A percentile compares a stretch with the other conserved stretches of the same genome.
Evolutionary conservation across 371 early-diverging fungal genomes (phyloP).

Genomic region (Batkoa obscura): DNA sequence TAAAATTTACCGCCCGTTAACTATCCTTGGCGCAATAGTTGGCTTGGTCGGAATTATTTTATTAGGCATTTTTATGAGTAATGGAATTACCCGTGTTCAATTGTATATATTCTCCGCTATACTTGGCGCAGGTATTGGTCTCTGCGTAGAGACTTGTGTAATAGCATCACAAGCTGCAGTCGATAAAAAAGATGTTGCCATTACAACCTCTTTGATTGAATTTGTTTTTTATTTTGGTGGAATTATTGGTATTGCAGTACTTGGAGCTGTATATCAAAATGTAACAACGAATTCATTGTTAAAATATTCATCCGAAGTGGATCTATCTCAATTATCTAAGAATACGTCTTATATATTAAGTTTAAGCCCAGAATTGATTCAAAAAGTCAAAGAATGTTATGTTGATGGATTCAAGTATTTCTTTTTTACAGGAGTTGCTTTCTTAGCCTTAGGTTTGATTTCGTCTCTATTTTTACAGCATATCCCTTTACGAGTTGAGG

Average conservation of each 20-base stretch:
- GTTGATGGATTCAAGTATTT: conserved; percentile 2
- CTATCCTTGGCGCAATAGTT: conserved; percentile 18
- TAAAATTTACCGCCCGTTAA: conserved; percentile 17
- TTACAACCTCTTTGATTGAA: background rate
- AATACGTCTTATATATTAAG: background rate
- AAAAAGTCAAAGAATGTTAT: background rate
- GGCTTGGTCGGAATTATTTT: conserved; percentile 16
- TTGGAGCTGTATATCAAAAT: background rate
- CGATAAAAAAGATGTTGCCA: background rate
- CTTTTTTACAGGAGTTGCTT: background rate
- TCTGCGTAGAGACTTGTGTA: background rate
- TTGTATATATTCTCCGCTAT: background rate
- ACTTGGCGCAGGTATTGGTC: background rate
- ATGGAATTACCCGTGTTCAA: background rate
- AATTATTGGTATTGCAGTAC: background rate
- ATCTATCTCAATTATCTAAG: background rate
- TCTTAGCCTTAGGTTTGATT: background rate
- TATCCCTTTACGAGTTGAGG: background rate
- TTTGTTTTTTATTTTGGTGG: background rate
- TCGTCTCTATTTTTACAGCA: background rate
- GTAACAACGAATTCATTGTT: background rate
- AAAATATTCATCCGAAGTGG: too few relatives aligned
- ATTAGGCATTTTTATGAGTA: conserved; percentile 15
- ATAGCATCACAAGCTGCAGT: background rate
- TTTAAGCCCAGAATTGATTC: too few relatives aligned